phyloP scores from a whole-genome alignment of 1,284 basidiomycete species.

The Ustilago trichophora region DNA sequence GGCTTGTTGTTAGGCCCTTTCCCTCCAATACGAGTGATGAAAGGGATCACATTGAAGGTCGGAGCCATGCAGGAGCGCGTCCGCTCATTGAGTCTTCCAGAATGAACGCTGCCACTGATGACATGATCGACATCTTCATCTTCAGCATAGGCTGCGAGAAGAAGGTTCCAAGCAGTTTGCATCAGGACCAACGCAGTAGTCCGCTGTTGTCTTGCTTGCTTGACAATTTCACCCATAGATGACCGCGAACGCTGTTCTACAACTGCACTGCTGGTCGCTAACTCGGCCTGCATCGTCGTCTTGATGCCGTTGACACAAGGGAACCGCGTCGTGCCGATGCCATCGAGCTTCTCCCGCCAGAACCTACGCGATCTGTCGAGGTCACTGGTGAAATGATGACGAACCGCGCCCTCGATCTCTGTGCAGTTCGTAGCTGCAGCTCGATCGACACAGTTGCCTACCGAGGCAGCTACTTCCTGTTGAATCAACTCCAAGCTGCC shows the following conservation, averaged over 20 bases:
- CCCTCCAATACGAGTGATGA: too few species aligned
- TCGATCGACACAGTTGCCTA: too few species aligned
- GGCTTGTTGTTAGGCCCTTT: too few species aligned
- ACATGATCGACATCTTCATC: neutral
- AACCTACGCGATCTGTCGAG: slow-evolving; percentile 9
- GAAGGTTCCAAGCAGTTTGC: slow-evolving; percentile 17
- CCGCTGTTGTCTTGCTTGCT: slow-evolving; percentile 3
- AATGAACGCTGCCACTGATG: slow-evolving; percentile 20
- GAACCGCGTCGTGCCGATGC: slow-evolving; percentile 7
- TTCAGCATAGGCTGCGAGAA: slow-evolving; percentile 15
- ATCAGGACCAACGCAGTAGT: slow-evolving; percentile 4
- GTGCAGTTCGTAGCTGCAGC: too few species aligned
- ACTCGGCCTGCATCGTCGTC: neutral
- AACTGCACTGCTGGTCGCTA: neutral
- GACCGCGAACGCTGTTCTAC: slow-evolving; percentile 6
- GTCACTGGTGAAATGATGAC: slow-evolving; percentile 10
- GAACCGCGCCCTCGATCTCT: slow-evolving; percentile 3
- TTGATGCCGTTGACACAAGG: slow-evolving; percentile 14
- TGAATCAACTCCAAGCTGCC: slow-evolving; percentile 16
- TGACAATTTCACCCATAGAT: slow-evolving; percentile 4
- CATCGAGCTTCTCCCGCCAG: slow-evolving; percentile 11
- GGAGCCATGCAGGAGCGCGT: slow-evolving; percentile 14
- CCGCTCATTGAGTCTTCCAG: slow-evolving; percentile 10
- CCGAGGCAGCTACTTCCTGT: slow-evolving; percentile 6
- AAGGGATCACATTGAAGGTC: slow-evolving; percentile 26